A percentile compares a stretch with the other conserved stretches of the same genome.
phyloP scores from a whole-genome alignment of 2,329 filamentous ascomycete species.

The Neopestalotiopsis rosae region DNA sequence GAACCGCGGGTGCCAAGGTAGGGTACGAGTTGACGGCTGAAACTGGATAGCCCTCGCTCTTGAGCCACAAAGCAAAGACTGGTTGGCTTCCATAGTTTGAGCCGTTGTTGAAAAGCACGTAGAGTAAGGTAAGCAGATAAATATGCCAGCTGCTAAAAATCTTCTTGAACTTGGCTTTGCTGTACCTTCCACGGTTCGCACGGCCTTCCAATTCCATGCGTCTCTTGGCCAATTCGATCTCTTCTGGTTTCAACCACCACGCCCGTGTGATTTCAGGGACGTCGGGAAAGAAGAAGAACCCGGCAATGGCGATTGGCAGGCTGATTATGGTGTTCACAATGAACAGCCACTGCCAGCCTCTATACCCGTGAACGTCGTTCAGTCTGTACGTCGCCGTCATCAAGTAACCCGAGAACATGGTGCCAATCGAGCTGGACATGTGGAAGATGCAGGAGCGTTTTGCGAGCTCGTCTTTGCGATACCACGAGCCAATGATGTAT shows the following conservation, averaged over 20 bases:
- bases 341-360: conserved; percentile 62
- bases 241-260: conserved; percentile 43
- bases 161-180: conserved; percentile 57
- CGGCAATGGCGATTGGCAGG: conserved; percentile 54
- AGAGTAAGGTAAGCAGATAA: conserved; percentile 61
- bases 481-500: conserved; percentile 44
- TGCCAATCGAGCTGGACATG: conserved; percentile 33
- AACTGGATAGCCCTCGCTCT: conserved; percentile 47
- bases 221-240: conserved; percentile 43
- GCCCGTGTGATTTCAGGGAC: conserved; percentile 44
- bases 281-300: conserved; percentile 50
- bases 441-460: conserved; percentile 50
- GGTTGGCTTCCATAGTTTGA: conserved; percentile 53
- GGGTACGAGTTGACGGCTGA: conserved; percentile 53
- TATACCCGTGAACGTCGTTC: conserved; percentile 50
- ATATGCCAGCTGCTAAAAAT: conserved; percentile 71
- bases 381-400: conserved; percentile 58
- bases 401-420: conserved; percentile 56
- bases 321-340: conserved; percentile 60
- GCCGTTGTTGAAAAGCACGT: conserved; percentile 70
- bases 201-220: conserved; percentile 51
- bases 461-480: conserved; percentile 46
- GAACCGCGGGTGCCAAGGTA: conserved; percentile 61
- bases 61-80: conserved; percentile 58
- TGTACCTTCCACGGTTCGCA: conserved; percentile 45